Conservation (phyloP, 805 yeast species). For the Schwanniomyces sp. region DNA sequence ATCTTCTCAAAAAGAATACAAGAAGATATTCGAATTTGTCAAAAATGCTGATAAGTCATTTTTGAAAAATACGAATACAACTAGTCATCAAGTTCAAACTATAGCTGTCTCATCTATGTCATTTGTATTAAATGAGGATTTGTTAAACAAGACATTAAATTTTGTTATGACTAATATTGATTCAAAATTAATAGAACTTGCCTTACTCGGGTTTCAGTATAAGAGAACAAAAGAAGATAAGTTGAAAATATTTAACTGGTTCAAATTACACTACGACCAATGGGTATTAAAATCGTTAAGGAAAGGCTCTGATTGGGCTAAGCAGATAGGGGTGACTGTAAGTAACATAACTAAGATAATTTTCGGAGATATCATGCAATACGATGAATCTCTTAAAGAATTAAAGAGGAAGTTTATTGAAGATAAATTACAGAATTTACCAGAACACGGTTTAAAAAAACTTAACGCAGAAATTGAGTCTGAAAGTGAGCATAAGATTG, state of each 20-base stretch:
- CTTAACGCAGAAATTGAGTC: conserved; percentile 17
- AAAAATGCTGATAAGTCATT: conserved; percentile 50
- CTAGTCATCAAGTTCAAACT: conserved; percentile 47
- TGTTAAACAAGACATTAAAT: conserved; percentile 55
- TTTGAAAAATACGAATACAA: conserved; percentile 34
- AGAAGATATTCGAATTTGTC: conserved; percentile 53
- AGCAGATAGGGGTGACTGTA: conserved; percentile 45
- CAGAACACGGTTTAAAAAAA: conserved; percentile 37
- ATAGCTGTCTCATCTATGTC: conserved; percentile 58
- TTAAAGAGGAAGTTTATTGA: conserved; percentile 27
- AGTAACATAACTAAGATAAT: conserved; percentile 42
- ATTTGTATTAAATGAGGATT: conserved; percentile 42
- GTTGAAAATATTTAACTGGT: conserved; percentile 57
- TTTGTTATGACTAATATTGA: conserved; percentile 59
- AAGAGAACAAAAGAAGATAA: conserved; percentile 27
- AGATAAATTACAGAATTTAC: conserved; percentile 29
- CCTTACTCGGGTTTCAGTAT: conserved; percentile 53
- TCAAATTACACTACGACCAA: conserved; percentile 46
- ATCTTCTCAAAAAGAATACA: conserved; percentile 52
- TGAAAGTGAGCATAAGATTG: conserved; percentile 19
- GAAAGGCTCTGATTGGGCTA: conserved; percentile 45
- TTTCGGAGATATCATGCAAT: conserved; percentile 38
- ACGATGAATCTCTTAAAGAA: conserved; percentile 27
- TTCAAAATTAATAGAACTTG: conserved; percentile 52
- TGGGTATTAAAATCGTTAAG: conserved; percentile 52